A percentile compares a stretch with the other conserved stretches of the same genome.
phyloP scores from a whole-genome alignment of 2,329 filamentous ascomycete genomes.

The Cladosporium oxysporum region DNA sequence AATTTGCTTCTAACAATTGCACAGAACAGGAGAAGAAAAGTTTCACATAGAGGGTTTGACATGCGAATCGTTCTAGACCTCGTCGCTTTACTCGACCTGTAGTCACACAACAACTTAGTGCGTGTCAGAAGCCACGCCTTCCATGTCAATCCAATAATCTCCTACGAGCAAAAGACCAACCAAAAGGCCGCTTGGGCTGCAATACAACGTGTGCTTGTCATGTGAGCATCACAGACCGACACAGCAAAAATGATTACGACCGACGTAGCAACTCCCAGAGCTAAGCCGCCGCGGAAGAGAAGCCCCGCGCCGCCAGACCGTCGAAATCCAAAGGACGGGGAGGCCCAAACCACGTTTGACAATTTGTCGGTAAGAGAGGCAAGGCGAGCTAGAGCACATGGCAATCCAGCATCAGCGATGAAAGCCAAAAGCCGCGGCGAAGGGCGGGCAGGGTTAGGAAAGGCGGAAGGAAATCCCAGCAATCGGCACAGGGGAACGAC shows the following conservation, averaged over 20 bases:
- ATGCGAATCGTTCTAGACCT: not conserved
- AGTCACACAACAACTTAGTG: not conserved
- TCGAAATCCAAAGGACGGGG: not conserved
- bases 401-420: constrained; percentile 9
- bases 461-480: constrained; percentile 7
- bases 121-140: not conserved
- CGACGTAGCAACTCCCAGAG: constrained; percentile 4
- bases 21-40: not conserved
- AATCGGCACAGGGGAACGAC: not conserved
- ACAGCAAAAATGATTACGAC: not conserved
- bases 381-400: not conserved
- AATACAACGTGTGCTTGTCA: not conserved
- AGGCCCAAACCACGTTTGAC: not conserved
- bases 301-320: not conserved
- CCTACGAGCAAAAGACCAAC: not conserved
- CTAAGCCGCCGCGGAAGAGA: constrained; percentile 6
- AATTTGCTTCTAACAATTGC: not conserved
- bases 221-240: constrained; percentile 4
- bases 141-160: not conserved
- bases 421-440: not conserved
- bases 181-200: not conserved
- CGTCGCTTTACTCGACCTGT: not conserved
- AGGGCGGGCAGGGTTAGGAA: not conserved
- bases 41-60: not conserved
- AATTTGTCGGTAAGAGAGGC: constrained; percentile 10